phyloP scores from a whole-genome alignment of 305 asterid species.

The Salvia sclarea region DNA sequence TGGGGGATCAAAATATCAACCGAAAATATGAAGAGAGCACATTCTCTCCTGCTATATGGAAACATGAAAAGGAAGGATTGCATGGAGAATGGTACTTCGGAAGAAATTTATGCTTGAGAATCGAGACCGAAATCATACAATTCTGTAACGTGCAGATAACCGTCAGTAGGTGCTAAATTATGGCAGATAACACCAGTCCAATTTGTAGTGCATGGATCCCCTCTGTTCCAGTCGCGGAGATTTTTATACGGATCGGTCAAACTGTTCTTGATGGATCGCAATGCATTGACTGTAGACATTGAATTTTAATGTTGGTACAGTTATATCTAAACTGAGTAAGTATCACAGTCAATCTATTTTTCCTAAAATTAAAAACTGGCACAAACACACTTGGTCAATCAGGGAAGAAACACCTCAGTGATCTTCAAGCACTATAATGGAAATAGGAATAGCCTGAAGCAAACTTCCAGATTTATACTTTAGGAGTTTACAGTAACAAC shows the following conservation, averaged over 20 bases:
- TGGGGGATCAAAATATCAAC: too few species aligned
- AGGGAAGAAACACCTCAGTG: not conserved
- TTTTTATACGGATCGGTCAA: conserved; percentile 54
- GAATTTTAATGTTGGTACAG: not conserved
- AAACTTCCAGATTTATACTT: conserved; percentile 2
- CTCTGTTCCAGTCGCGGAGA: conserved; percentile 63
- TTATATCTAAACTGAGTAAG: conserved; percentile 4
- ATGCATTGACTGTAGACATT: conserved; percentile 59
- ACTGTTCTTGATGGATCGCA: conserved; percentile 49
- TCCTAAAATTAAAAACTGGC: not conserved
- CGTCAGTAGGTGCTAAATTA: conserved; percentile 50
- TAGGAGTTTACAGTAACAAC: not conserved
- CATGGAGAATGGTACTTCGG: conserved; percentile 4
- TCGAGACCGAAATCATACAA: conserved; percentile 51
- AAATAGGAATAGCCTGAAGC: conserved; percentile 7
- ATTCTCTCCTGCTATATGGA: not conserved
- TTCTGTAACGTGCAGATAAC: conserved; percentile 64
- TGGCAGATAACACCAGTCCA: conserved; percentile 80
- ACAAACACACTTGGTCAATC: not conserved
- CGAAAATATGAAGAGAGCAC: not conserved
- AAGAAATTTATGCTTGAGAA: not conserved
- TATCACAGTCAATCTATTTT: not conserved
- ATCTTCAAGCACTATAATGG: not conserved
- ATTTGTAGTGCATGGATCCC: conserved; percentile 76
- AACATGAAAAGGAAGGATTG: not conserved